A percentile compares a stretch with the other conserved stretches of the same genome.
Evolutionary conservation across 345 rosid species (phyloP).

Genomic region (Acer yangbiense): DNA sequence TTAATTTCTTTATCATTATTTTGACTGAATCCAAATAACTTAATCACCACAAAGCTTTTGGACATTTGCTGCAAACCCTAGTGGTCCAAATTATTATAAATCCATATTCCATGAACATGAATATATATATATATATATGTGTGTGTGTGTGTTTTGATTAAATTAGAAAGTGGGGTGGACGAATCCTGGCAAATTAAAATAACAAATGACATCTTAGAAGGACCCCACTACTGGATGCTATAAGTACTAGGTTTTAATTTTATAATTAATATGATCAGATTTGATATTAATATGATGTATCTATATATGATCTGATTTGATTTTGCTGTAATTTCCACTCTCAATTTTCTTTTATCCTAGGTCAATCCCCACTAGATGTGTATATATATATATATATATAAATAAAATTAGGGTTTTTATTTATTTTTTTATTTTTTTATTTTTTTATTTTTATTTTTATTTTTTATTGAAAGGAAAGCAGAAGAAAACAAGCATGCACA

Average conservation of each 20-base stretch:
- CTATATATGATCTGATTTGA: not conserved
- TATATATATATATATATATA: no score
- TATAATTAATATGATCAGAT: no score
- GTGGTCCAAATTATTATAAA: slow-evolving; percentile 16
- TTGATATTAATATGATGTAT: no score
- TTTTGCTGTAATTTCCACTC: not conserved
- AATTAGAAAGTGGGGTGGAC: not conserved
- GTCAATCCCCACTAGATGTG: not conserved
- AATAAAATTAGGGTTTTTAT: no score
- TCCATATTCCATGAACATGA: not conserved
- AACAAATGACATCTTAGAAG: not conserved
- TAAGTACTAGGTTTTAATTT: not conserved
- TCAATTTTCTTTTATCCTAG: not conserved
- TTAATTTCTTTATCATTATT: not conserved
- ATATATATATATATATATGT: no score
- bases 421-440: no score
- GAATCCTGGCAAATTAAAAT: slow-evolving; percentile 13
- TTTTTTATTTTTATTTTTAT: no score
- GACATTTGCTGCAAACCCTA: slow-evolving; percentile 4
- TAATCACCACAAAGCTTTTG: not conserved
- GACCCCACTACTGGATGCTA: not conserved
- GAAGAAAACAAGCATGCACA: slow-evolving; percentile 10
- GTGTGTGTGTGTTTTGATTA: not conserved
- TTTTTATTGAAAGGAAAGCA: slow-evolving; percentile 1
- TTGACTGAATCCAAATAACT: not conserved